Percentiles rank a stretch among this genome's conserved stretches.
These are phyloP conservation scores for Marchantia paleacea DNA, from an alignment of 225 moss, liverwort and hornwort species.

Conservation along the genomic window DNA sequence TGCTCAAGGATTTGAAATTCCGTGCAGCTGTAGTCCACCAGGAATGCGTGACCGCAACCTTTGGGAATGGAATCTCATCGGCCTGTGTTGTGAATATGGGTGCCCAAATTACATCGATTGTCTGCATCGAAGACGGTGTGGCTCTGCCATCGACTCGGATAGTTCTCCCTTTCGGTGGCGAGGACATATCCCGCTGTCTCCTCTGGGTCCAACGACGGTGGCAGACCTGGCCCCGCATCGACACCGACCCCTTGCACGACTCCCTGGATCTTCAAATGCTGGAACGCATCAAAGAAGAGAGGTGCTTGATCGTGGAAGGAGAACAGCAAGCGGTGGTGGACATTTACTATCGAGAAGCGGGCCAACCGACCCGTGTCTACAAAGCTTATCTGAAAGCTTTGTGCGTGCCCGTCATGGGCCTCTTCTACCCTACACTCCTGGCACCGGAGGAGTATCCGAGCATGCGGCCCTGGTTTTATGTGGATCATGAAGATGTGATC, in stretches of 20 bases:
- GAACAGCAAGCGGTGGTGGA: constrained; percentile 69
- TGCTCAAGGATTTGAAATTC: constrained; percentile 84
- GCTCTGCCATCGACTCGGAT: constrained; percentile 79
- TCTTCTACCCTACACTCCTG: constrained; percentile 91
- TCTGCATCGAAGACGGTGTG: constrained; percentile 98
- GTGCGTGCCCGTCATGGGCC: constrained; percentile 89
- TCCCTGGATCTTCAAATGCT: constrained; percentile 78
- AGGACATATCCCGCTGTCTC: constrained; percentile 94
- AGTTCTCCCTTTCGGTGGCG: constrained; percentile 89
- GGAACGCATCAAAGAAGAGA: constrained; percentile 71
- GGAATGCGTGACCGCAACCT: constrained; percentile 93
- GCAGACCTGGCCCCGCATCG: constrained; percentile 77
- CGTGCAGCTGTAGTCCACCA: constrained; percentile 95
- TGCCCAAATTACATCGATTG: constrained; percentile 85
- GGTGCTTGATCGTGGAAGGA: constrained; percentile 86
- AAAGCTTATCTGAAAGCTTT: constrained; percentile 65
- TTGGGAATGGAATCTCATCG: constrained; percentile 94
- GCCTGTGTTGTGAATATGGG: constrained; percentile 99
- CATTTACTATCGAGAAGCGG: constrained; percentile 68
- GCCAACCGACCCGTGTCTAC: constrained; percentile 65
- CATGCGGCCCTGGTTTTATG: constrained; percentile 80
- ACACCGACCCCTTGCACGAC: constrained; percentile 73
- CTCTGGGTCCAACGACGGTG: constrained; percentile 90
- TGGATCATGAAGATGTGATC: constrained; percentile 82
- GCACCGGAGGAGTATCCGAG: constrained; percentile 70